A percentile compares a stretch with the other conserved stretches of the same genome.
Evolutionary conservation across 148 eudicot species (phyloP).

Genomic region (Camellia lanceoleosa): DNA sequence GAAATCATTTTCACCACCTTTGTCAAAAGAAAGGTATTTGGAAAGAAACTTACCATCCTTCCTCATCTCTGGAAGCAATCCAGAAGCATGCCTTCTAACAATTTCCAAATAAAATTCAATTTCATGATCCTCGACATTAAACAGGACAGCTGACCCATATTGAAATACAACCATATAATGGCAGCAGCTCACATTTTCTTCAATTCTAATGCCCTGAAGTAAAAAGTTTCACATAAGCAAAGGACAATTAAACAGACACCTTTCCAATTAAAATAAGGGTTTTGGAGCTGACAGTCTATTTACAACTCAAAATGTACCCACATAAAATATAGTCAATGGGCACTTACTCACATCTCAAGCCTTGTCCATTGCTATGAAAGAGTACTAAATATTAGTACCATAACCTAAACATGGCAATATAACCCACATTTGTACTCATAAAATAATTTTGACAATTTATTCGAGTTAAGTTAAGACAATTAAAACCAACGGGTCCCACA

Average conservation of each 20-base stretch:
- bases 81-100: conserved; percentile 82
- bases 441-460: background rate
- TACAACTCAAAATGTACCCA: background rate
- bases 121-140: conserved; percentile 84
- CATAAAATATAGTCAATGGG: background rate
- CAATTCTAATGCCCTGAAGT: conserved; percentile 48
- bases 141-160: conserved; percentile 85
- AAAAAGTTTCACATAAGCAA: conserved; percentile 12
- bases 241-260: background rate
- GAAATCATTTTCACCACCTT: background rate
- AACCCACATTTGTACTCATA: background rate
- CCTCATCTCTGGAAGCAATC: conserved; percentile 67
- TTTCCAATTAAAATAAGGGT: background rate
- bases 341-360: background rate
- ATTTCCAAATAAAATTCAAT: conserved; percentile 64
- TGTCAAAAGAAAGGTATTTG: background rate
- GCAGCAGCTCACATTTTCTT: conserved; percentile 31
- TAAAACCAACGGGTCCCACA: background rate
- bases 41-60: conserved; percentile 64
- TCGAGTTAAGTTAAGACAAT: background rate
- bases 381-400: background rate
- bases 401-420: background rate
- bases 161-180: conserved; percentile 88
- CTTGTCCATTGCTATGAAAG: background rate
- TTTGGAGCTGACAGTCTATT: background rate